A percentile compares a stretch with the other conserved stretches of the same genome.
Conservation (phyloP, 2,329 filamentous ascomycete genomes). For the Leptosphaerulina australis region DNA sequence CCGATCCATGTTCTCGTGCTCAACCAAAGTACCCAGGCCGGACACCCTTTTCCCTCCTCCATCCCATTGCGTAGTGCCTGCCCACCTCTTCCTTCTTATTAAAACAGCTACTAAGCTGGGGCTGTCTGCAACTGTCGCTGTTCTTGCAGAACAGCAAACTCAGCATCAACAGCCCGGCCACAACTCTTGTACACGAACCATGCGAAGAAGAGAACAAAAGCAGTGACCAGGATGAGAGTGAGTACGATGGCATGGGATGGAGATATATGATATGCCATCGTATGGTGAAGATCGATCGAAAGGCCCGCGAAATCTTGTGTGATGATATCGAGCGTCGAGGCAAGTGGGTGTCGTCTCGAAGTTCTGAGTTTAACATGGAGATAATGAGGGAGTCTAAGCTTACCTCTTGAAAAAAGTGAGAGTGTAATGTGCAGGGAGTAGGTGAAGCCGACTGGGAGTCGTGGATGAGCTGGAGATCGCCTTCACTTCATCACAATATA, state of each 20-base stretch:
- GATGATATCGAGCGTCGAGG: too few relatives aligned
- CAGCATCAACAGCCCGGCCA: constrained; percentile 21
- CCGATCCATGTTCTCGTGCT: too few relatives aligned
- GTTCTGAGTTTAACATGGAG: too few relatives aligned
- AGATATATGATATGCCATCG: constrained; percentile 6
- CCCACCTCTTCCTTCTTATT: neutral
- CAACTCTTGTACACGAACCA: constrained; percentile 26
- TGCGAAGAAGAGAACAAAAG: constrained; percentile 26
- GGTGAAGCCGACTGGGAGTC: neutral
- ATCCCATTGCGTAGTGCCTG: too few relatives aligned
- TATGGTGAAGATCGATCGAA: neutral
- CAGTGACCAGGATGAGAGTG: constrained; percentile 18
- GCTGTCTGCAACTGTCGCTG: neutral
- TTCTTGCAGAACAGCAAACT: constrained; percentile 9
- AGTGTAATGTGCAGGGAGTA: too few relatives aligned
- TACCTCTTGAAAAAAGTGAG: too few relatives aligned
- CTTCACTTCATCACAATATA: neutral
- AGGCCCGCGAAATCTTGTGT: too few relatives aligned
- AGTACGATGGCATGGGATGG: constrained; percentile 23
- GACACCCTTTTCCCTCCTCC: neutral
- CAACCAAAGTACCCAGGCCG: too few relatives aligned
- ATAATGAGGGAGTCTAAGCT: too few relatives aligned
- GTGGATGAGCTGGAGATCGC: neutral
- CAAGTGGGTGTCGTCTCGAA: too few relatives aligned
- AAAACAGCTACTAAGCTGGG: neutral